These are phyloP conservation scores for Thermomyces lanuginosus DNA, from an alignment of 2,329 filamentous ascomycete genomes.

Conservation along the genomic window DNA sequence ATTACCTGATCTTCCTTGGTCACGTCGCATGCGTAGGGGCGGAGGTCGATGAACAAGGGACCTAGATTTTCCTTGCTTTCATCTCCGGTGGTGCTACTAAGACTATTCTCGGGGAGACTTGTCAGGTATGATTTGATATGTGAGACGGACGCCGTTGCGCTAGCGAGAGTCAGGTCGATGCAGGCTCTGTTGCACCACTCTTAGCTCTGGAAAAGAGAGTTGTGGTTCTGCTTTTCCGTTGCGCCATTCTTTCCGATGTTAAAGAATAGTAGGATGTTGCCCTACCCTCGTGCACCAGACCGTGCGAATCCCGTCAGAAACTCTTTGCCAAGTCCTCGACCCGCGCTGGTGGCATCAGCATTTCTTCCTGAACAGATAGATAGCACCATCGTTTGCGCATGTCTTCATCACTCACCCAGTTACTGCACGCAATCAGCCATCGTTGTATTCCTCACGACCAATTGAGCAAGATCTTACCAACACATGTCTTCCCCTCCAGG, in stretches of 20 bases:
- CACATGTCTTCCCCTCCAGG: conserved; percentile 11
- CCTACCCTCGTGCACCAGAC: conserved; percentile 4
- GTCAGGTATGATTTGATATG: conserved; percentile 9
- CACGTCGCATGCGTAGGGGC: conserved; percentile 26
- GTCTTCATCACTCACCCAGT: conserved; percentile 3
- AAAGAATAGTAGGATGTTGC: not conserved
- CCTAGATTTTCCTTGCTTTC: conserved; percentile 9
- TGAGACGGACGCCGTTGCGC: conserved; percentile 13
- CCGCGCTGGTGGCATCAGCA: conserved; percentile 1
- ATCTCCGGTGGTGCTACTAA: not conserved
- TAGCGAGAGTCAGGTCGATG: conserved; percentile 14
- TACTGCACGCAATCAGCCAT: not conserved
- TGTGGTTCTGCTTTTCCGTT: not conserved
- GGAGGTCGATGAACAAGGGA: conserved; percentile 9
- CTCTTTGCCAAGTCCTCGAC: conserved; percentile 5
- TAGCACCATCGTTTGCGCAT: not conserved
- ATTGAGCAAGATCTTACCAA: conserved; percentile 5
- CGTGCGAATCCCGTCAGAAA: conserved; percentile 4
- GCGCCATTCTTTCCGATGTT: not conserved
- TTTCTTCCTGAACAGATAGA: not conserved
- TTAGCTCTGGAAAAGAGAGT: no score
- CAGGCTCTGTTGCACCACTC: conserved; percentile 9
- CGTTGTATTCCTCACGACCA: not conserved
- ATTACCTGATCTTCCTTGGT: conserved; percentile 22
- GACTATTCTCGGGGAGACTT: not conserved